phyloP scores from a whole-genome alignment of 345 rosid species.

The Euphorbia peplus region DNA sequence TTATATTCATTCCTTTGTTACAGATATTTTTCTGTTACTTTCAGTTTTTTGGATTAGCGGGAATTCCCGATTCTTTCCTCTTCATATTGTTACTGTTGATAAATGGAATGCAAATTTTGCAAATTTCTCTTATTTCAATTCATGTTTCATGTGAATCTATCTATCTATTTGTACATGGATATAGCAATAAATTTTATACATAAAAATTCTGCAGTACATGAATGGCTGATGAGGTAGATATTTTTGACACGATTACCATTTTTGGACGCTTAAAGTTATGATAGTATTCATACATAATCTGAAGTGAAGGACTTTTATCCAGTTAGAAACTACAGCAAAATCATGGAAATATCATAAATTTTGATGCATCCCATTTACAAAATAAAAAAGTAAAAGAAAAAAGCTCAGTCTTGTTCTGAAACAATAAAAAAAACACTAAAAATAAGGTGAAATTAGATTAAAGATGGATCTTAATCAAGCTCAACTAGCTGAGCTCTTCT shows the following conservation, averaged over 20 bases:
- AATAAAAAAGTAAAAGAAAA: neutral
- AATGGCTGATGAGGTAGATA: too few species aligned
- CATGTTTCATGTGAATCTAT: neutral
- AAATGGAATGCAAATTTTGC: slow-evolving; percentile 7
- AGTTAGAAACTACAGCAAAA: too few species aligned
- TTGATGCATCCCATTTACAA: neutral
- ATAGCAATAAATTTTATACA: neutral
- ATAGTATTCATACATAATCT: too few species aligned
- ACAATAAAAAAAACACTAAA: slow-evolving; percentile 1
- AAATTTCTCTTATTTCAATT: neutral
- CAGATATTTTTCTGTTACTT: slow-evolving; percentile 7
- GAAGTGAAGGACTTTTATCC: too few species aligned
- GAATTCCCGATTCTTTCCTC: slow-evolving; percentile 8
- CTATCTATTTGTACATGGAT: neutral
- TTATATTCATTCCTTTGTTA: neutral
- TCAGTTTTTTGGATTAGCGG: slow-evolving; percentile 23
- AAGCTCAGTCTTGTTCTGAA: neutral
- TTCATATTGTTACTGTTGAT: neutral
- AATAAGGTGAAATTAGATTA: slow-evolving; percentile 4
- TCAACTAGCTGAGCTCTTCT: slow-evolving; percentile 85
- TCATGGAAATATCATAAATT: neutral
- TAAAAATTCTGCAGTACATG: too few species aligned
- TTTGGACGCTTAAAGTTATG: too few species aligned
- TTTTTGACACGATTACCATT: too few species aligned
- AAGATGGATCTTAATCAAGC: slow-evolving; percentile 41